Evolutionary conservation across 2,329 filamentous ascomycete genomes (phyloP).

Genomic region (Diaporthe velutina): DNA sequence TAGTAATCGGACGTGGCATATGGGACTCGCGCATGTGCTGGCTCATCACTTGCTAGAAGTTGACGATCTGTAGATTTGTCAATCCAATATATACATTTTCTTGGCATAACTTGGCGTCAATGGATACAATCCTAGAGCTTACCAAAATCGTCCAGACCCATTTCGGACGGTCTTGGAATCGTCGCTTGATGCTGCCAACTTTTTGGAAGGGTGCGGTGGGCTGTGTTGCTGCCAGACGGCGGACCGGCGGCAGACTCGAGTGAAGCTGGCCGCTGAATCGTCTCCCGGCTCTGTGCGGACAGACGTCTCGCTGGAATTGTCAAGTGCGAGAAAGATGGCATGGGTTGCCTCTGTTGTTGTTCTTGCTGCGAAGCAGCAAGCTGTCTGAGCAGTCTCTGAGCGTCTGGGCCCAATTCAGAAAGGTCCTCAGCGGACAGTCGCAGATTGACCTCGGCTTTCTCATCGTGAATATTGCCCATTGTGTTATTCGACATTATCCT

Average conservation of each 20-base stretch:
- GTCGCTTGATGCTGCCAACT: neutral
- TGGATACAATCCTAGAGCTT: neutral
- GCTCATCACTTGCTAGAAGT: neutral
- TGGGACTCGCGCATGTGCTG: neutral
- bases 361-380: conserved; percentile 8
- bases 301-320: neutral
- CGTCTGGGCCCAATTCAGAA: neutral
- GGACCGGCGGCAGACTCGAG: neutral
- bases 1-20: neutral
- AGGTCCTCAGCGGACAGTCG: neutral
- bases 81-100: neutral
- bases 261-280: neutral
- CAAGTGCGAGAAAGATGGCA: neutral
- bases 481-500: neutral
- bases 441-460: neutral
- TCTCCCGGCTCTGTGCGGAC: neutral
- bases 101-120: neutral
- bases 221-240: no score
- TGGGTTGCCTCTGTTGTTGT: neutral
- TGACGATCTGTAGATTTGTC: conserved; percentile 20
- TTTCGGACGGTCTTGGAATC: neutral
- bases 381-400: neutral
- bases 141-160: conserved; percentile 21
- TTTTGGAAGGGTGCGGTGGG: neutral
- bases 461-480: neutral